A percentile compares a stretch with the other conserved stretches of the same genome.
Conservation (phyloP, 208 protist genomes). For the Trypanosoma cruzi region DNA sequence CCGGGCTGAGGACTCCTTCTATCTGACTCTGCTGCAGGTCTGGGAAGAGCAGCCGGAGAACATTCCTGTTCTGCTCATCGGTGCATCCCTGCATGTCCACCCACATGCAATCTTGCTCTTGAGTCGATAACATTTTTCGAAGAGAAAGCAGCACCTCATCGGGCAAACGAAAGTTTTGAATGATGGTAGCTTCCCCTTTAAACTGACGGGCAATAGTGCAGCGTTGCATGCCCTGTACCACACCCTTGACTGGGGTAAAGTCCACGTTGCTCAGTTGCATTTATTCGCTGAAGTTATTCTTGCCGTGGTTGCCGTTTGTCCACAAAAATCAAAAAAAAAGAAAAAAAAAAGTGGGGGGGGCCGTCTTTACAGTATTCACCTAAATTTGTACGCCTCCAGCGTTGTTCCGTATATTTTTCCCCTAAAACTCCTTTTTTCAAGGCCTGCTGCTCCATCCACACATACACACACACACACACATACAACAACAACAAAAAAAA, state of each 20-base stretch:
- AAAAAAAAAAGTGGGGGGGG: no score
- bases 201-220: conserved; percentile 1
- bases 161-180: conserved; percentile 1
- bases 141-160: conserved; percentile 2
- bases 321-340: no score
- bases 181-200: neutral
- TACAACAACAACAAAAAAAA: no score
- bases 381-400: no score
- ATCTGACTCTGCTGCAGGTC: conserved; percentile 42
- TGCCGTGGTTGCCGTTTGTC: neutral
- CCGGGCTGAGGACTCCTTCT: conserved; percentile 49
- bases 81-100: conserved; percentile 48
- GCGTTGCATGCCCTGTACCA: neutral
- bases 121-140: neutral
- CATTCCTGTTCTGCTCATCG: conserved; percentile 36
- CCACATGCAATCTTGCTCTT: conserved; percentile 37
- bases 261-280: neutral
- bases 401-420: no score
- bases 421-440: no score
- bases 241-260: neutral
- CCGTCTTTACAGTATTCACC: no score
- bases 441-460: no score
- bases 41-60: conserved; percentile 36
- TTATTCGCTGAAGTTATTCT: neutral
- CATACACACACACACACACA: no score